Base-by-base conservation (phyloP, 192 early-diverging fungal genomes). In the Kappamyces sp. region DNA sequence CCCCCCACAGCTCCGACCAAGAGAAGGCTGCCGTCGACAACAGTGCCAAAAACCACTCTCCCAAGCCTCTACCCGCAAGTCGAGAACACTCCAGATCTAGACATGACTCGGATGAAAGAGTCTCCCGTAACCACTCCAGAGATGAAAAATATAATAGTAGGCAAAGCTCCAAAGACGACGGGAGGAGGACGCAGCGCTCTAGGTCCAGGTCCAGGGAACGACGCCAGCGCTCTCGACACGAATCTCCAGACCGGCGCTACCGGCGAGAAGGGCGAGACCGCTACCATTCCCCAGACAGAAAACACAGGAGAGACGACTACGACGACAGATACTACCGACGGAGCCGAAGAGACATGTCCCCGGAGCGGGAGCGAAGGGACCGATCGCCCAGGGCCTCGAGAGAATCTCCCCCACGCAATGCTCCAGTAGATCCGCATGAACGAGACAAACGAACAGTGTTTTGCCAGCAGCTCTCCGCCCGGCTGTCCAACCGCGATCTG, bases 361-460 rank as follows among this genome's bases (percentile, higher is more conserved):
- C 8, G 63, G 55, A 47, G 66, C 57, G 4, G 41, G n/a, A 5
- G 68, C 70, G 32, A 63, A 60, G 6, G 42, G 58, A 45, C 63
- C 48, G 49, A 68, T 66, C 37, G 61, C 70, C 11, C 45, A 62
- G 45, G 15, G 60, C 35, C 59, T 59, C 6, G 49, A 49, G 55
- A 58, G 9, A 43, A 43, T 9, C 42, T 9, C 8, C 9, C 9
- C 43, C 30, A 6, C 42, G 43, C 32, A 45, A 42, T 5, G 43
- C 55, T n/a, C 14, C 12, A 32, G 29, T 58, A 14, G 55, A 58
- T 45, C 11, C 86, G 59, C 74, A 78, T 6, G 86, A 91, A 58
- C 86, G 92, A 40, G 91, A 95, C 61, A 74, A 83, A 70, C 81
- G 95, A 58, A 98, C 95, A 1, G 91, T 98, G 9, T 93, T 98